Evolutionary conservation across 257 asterid species (phyloP).

Genomic region (Primulina eburnea): DNA sequence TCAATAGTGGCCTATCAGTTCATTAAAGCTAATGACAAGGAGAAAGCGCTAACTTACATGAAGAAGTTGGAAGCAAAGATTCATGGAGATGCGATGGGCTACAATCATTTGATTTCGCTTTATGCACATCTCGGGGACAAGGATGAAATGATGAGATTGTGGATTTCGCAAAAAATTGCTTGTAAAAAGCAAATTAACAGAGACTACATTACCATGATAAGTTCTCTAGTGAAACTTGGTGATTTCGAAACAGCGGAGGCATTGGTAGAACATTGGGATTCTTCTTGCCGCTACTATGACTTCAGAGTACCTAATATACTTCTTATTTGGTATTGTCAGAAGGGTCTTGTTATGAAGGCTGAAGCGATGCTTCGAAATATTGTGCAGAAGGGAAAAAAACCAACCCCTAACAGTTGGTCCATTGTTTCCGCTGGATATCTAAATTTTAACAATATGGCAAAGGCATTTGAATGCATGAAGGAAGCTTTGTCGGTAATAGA

Average conservation of each 20-base stretch:
- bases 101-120: constrained; percentile 60
- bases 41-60: constrained; percentile 41
- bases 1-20: constrained; percentile 44
- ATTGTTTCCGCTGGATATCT: constrained; percentile 49
- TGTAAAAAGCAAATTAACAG: constrained; percentile 59
- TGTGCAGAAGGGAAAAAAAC: constrained; percentile 39
- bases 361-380: constrained; percentile 40
- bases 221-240: constrained; percentile 54
- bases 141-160: constrained; percentile 51
- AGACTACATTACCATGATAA: constrained; percentile 54
- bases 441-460: constrained; percentile 33
- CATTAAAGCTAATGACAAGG: constrained; percentile 42
- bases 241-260: constrained; percentile 47
- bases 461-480: constrained; percentile 54
- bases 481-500: constrained; percentile 47
- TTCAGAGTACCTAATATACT: constrained; percentile 53
- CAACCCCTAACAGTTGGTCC: constrained; percentile 57
- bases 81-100: constrained; percentile 42
- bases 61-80: constrained; percentile 46
- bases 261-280: constrained; percentile 53
- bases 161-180: constrained; percentile 47
- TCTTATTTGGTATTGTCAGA: constrained; percentile 59
- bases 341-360: constrained; percentile 41
- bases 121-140: constrained; percentile 44
- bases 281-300: constrained; percentile 39